Conservation (phyloP, 1,284 basidiomycete species). For the Albatrellus sp. region DNA sequence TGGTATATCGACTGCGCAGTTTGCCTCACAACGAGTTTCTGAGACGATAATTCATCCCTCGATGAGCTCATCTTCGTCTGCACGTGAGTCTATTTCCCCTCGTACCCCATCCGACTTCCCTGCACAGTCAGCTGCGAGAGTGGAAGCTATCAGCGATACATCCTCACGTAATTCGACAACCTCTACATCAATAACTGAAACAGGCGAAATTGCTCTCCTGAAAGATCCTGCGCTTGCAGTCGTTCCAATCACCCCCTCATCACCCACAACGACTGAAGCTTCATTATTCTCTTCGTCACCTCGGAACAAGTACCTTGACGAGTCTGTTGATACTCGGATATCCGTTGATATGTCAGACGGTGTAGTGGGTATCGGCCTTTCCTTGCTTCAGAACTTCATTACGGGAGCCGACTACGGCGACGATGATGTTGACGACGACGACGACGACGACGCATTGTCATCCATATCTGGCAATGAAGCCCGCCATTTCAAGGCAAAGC, state of each 20-base stretch:
- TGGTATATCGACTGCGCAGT: not conserved
- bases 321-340: slow-evolving; percentile 7
- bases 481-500: not conserved
- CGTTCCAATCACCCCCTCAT: not conserved
- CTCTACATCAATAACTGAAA: not conserved
- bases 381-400: slow-evolving; percentile 41
- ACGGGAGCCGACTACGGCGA: slow-evolving; percentile 18
- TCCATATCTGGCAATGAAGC: slow-evolving; percentile 8
- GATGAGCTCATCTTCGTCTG: slow-evolving; percentile 8
- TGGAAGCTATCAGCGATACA: not conserved
- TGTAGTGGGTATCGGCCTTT: slow-evolving; percentile 54
- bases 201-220: too few species aligned
- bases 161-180: not conserved
- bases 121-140: not conserved
- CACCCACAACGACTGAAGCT: slow-evolving; percentile 1
- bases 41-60: not conserved
- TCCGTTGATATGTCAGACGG: slow-evolving; percentile 34
- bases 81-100: slow-evolving; percentile 7
- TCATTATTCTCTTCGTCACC: not conserved
- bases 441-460: slow-evolving; percentile 10
- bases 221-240: too few species aligned
- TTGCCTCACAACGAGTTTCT: not conserved
- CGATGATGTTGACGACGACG: slow-evolving; percentile 14
- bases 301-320: not conserved
- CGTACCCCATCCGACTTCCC: slow-evolving; percentile 6